These are phyloP conservation scores for Hyparrhenia diplandra DNA, from an alignment of 176 grass and related monocot species.

Conservation along the genomic window DNA sequence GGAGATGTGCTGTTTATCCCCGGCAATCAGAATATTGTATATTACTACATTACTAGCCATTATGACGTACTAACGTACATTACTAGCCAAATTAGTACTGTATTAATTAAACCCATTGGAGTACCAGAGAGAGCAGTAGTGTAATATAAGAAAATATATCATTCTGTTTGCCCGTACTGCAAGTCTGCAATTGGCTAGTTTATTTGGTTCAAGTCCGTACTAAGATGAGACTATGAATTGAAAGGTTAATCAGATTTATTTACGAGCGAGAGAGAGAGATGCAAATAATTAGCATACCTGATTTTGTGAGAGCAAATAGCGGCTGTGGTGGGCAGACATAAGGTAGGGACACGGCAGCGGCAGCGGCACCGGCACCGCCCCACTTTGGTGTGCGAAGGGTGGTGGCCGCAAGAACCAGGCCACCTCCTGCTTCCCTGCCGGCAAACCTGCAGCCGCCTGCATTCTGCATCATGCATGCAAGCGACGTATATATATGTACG, in stretches of 20 bases:
- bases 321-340: constrained; percentile 34
- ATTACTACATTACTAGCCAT: neutral
- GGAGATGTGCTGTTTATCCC: constrained; percentile 28
- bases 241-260: no score
- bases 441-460: neutral
- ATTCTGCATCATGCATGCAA: constrained; percentile 12
- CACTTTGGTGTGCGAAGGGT: constrained; percentile 5
- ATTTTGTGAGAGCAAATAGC: constrained; percentile 34
- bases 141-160: no score
- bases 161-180: no score
- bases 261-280: no score
- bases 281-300: constrained; percentile 27
- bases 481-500: neutral
- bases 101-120: no score
- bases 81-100: no score
- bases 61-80: no score
- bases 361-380: neutral
- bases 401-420: constrained; percentile 3
- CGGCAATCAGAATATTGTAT: neutral
- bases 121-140: no score
- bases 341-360: constrained; percentile 42
- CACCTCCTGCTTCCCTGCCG: constrained; percentile 2
- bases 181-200: no score
- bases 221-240: no score
- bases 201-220: no score